Percentiles rank a stretch among this genome's conserved stretches.
Evolutionary conservation across 192 early-diverging fungal species (phyloP).

Genomic region (Chytriomyces sp.): DNA sequence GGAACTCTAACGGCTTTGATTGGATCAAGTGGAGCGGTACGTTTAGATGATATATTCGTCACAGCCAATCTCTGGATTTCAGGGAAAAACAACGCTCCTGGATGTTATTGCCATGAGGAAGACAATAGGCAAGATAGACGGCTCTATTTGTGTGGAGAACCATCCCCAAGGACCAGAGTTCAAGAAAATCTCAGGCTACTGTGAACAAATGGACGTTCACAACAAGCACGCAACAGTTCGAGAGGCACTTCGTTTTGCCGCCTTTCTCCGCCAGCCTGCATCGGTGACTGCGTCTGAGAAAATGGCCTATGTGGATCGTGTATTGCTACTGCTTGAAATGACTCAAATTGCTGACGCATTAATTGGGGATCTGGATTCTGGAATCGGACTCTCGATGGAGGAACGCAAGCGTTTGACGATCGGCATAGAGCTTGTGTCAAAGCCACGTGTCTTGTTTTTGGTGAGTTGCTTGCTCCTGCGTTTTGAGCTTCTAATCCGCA

Average conservation of each 20-base stretch:
- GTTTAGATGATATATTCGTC: conserved; percentile 53
- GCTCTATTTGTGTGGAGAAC: conserved; percentile 58
- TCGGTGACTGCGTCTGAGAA: conserved; percentile 68
- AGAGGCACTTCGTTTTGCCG: conserved; percentile 75
- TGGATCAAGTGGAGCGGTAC: conserved; percentile 43
- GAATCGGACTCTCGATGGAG: conserved; percentile 79
- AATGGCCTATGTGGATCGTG: conserved; percentile 73
- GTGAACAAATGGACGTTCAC: conserved; percentile 84
- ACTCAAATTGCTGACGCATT: conserved; percentile 70
- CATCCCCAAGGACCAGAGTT: conserved; percentile 29
- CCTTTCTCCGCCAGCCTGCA: conserved; percentile 47
- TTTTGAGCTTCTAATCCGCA: conserved; percentile 70
- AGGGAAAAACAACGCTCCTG: conserved; percentile 60
- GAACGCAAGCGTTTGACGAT: conserved; percentile 90
- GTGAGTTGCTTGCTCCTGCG: conserved; percentile 82
- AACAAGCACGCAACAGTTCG: conserved; percentile 73
- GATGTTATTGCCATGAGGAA: conserved; percentile 54
- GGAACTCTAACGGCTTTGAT: conserved; percentile 81
- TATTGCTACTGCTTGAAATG: conserved; percentile 77
- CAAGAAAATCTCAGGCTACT: conserved; percentile 58
- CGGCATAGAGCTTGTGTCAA: conserved; percentile 81
- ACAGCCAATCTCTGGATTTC: conserved; percentile 41
- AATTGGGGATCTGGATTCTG: conserved; percentile 72
- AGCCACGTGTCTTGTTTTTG: too few species aligned
- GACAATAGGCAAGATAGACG: conserved; percentile 54